These are phyloP conservation scores for Linum tenue DNA, from an alignment of 345 rosid species.

Conservation along the genomic window DNA sequence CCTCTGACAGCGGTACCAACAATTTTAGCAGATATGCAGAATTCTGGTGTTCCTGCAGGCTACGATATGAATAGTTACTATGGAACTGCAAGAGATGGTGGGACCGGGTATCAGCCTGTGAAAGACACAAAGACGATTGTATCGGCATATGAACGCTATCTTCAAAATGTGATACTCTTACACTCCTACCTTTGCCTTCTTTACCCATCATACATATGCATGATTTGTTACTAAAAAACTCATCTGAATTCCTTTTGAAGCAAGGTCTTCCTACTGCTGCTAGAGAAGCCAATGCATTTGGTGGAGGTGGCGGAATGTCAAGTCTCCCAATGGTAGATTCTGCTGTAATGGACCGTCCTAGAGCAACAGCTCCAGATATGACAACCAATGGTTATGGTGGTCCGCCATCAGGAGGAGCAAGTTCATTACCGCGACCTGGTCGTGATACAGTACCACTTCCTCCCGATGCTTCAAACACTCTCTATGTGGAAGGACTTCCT, in stretches of 20 bases:
- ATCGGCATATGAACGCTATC: conserved; percentile 74
- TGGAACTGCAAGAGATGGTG: conserved; percentile 43
- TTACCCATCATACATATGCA: not conserved
- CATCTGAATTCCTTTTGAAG: conserved; percentile 35
- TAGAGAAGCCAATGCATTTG: conserved; percentile 44
- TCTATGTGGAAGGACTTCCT: conserved; percentile 82
- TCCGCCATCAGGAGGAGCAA: conserved; percentile 26
- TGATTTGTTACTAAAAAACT: conserved; percentile 18
- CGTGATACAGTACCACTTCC: conserved; percentile 46
- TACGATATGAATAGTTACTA: conserved; percentile 44
- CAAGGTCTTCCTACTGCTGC: conserved; percentile 48
- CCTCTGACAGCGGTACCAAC: not conserved
- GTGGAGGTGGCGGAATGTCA: conserved; percentile 31
- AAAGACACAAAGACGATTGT: conserved; percentile 67
- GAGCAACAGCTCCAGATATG: conserved; percentile 31
- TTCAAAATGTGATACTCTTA: conserved; percentile 43
- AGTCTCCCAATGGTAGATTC: conserved; percentile 37
- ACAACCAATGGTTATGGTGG: conserved; percentile 39
- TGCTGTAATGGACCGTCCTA: conserved; percentile 34
- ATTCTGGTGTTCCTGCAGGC: conserved; percentile 34
- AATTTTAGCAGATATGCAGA: conserved; percentile 29
- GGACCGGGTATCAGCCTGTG: conserved; percentile 29
- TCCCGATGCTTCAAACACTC: conserved; percentile 68
- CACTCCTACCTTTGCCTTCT: not conserved
- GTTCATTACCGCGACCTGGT: conserved; percentile 32